phyloP scores from a whole-genome alignment of 352 stramenopile species.

The Pythium sp. region DNA sequence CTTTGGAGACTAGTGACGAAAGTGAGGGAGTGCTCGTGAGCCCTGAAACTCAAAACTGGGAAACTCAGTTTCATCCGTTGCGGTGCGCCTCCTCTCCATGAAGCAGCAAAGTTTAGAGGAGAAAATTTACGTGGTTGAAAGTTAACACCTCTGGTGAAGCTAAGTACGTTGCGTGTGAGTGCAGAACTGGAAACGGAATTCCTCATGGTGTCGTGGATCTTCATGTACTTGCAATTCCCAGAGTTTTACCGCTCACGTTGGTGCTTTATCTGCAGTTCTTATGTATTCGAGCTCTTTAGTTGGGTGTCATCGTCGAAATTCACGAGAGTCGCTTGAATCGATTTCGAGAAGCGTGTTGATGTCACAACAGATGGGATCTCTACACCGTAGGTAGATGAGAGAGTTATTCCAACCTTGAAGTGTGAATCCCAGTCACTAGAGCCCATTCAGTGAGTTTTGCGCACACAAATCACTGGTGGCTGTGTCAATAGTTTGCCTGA shows the following conservation, averaged over 20 bases:
- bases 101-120: too few species aligned
- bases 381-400: not conserved
- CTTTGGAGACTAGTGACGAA: not conserved
- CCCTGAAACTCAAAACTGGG: not conserved
- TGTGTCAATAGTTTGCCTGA: not conserved
- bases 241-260: too few species aligned
- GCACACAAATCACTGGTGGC: not conserved
- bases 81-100: too few species aligned
- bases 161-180: too few species aligned
- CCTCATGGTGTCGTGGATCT: too few species aligned
- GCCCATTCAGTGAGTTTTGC: not conserved
- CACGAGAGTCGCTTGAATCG: not conserved
- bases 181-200: too few species aligned
- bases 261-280: too few species aligned
- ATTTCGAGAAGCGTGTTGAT: not conserved
- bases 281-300: not conserved
- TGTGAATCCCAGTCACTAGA: too few species aligned
- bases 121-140: too few species aligned
- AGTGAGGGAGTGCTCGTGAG: not conserved
- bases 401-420: not conserved
- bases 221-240: too few species aligned
- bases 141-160: too few species aligned
- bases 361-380: not conserved
- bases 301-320: not conserved
- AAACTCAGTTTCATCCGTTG: not conserved